Evolutionary conservation across 805 yeast species (phyloP).

Genomic region (Pichia phayaonensis): DNA sequence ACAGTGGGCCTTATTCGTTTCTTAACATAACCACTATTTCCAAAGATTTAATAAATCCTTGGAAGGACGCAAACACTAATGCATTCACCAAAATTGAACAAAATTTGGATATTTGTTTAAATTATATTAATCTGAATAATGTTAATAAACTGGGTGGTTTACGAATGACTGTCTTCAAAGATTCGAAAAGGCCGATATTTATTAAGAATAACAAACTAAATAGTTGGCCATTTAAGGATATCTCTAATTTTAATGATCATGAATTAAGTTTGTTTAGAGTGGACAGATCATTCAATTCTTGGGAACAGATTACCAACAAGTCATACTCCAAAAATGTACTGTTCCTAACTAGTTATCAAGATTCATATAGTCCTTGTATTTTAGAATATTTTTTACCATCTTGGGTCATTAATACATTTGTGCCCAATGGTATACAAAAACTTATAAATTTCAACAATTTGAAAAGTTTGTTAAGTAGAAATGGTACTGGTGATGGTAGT

Average conservation of each 20-base stretch:
- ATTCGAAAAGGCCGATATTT: background rate
- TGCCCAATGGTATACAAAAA: conserved; percentile 8
- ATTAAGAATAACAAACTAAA: background rate
- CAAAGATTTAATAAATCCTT: conserved; percentile 1
- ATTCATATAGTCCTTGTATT: background rate
- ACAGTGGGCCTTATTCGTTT: conserved; percentile 9
- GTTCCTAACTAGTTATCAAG: background rate
- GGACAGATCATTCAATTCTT: conserved; percentile 4
- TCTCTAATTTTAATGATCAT: background rate
- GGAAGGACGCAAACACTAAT: conserved; percentile 9
- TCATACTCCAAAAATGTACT: conserved; percentile 7
- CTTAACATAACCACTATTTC: conserved; percentile 5
- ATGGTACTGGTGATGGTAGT: background rate
- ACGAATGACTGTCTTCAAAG: conserved; percentile 3
- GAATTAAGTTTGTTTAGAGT: conserved; percentile 1
- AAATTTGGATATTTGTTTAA: conserved; percentile 7
- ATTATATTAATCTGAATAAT: conserved; percentile 8
- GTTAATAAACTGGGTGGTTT: conserved; percentile 9
- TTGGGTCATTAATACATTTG: conserved; percentile 9
- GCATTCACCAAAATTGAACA: conserved; percentile 11
- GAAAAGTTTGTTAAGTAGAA: conserved; percentile 3
- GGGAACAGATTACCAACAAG: conserved; percentile 8
- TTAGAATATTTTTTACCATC: conserved; percentile 10
- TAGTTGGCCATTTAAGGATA: conserved; percentile 6
- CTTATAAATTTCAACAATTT: conserved; percentile 4